Evolutionary conservation across 2,329 filamentous ascomycete species (phyloP).

Genomic region (Colletotrichum agaves): DNA sequence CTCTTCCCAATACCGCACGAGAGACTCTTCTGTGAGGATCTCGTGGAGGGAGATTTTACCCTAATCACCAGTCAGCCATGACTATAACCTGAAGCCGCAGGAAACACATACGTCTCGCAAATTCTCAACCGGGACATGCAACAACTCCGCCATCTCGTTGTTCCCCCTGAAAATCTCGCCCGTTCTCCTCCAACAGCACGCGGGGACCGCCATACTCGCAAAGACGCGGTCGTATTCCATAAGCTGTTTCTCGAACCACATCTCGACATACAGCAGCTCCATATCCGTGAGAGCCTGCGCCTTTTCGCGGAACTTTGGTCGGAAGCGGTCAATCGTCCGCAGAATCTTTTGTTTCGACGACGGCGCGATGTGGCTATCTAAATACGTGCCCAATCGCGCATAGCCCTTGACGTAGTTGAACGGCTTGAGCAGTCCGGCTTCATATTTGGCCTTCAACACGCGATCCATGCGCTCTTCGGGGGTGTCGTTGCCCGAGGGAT

Average conservation of each 20-base stretch:
- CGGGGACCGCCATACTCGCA: slow-evolving; percentile 97
- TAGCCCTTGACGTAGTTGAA: slow-evolving; percentile 99
- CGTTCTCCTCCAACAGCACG: slow-evolving; percentile 95
- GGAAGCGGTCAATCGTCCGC: slow-evolving; percentile 89
- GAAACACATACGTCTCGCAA: slow-evolving; percentile 81
- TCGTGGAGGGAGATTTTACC: slow-evolving; percentile 96
- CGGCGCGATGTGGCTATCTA: slow-evolving; percentile 87
- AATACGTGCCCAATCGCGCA: slow-evolving; percentile 86
- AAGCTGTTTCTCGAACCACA: slow-evolving; percentile 97
- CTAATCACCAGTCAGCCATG: slow-evolving; percentile 56
- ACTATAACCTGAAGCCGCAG: slow-evolving; percentile 11
- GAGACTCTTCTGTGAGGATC: slow-evolving; percentile 92
- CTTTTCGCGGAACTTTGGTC: slow-evolving; percentile 95
- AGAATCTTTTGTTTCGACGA: slow-evolving; percentile 90
- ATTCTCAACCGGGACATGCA: slow-evolving; percentile 90
- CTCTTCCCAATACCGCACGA: slow-evolving; percentile 99
- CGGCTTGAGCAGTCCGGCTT: slow-evolving; percentile 91
- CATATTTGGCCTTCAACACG: slow-evolving; percentile 93
- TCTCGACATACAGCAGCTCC: slow-evolving; percentile 93
- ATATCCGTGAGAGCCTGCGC: slow-evolving; percentile 93
- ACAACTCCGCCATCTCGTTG: slow-evolving; percentile 98
- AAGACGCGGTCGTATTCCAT: slow-evolving; percentile 99
- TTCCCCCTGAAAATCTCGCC: slow-evolving; percentile 98
- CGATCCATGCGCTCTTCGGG: slow-evolving; percentile 97
- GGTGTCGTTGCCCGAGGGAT: slow-evolving; percentile 85